phyloP scores from a whole-genome alignment of 345 rosid genomes.

The Kandelia obovata region DNA sequence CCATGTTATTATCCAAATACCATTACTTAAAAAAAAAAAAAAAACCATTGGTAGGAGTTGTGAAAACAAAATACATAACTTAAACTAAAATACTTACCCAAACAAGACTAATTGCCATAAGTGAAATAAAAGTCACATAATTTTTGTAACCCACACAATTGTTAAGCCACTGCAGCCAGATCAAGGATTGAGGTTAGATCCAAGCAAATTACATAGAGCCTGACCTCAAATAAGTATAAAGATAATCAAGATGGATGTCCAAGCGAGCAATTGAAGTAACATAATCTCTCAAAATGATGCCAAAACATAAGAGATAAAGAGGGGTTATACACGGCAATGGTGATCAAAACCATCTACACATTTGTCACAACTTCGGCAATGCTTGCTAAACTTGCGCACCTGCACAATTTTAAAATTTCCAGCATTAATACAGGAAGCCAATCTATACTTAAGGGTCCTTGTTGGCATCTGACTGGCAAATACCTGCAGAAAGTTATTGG shows the following conservation, averaged over 20 bases:
- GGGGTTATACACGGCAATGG: slow-evolving; percentile 78
- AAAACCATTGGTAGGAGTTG: not conserved
- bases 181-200: slow-evolving; percentile 27
- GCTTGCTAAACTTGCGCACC: slow-evolving; percentile 96
- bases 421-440: not conserved
- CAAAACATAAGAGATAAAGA: not conserved
- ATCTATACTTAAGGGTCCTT: not conserved
- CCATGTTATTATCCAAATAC: not conserved
- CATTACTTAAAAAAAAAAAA: not conserved
- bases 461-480: not conserved
- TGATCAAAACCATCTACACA: slow-evolving; percentile 98
- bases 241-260: slow-evolving; percentile 14
- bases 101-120: slow-evolving; percentile 83
- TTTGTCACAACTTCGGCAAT: slow-evolving; percentile 94
- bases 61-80: not conserved
- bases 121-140: slow-evolving; percentile 75
- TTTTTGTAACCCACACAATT: slow-evolving; percentile 95
- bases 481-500: not conserved
- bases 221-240: slow-evolving; percentile 13
- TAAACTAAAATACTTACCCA: slow-evolving; percentile 59
- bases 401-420: slow-evolving; percentile 29
- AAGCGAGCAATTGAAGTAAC: slow-evolving; percentile 12
- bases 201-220: not conserved
- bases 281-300: not conserved
- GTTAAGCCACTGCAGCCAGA: slow-evolving; percentile 88